Conservation (phyloP, 805 yeast species). For the Candida glaebosa region DNA sequence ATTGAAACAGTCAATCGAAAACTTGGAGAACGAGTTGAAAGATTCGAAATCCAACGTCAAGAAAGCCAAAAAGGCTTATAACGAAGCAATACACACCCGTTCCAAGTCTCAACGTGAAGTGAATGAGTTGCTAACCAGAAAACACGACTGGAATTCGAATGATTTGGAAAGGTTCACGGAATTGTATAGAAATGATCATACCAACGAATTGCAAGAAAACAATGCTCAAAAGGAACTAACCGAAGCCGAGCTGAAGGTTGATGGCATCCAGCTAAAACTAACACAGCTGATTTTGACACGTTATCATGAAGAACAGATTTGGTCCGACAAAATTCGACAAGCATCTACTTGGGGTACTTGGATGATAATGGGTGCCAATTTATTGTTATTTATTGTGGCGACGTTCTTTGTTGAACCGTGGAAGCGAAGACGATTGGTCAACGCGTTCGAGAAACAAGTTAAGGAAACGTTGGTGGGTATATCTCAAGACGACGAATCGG, state of each 20-base stretch:
- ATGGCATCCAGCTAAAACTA: constrained; percentile 63
- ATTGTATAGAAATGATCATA: constrained; percentile 77
- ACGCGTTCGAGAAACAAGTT: constrained; percentile 80
- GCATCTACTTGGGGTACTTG: constrained; percentile 98
- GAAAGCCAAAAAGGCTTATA: constrained; percentile 47
- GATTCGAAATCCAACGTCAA: constrained; percentile 47
- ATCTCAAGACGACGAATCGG: constrained; percentile 10
- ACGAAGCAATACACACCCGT: constrained; percentile 60
- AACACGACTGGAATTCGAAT: constrained; percentile 70
- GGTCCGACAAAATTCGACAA: constrained; percentile 95
- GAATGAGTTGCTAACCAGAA: constrained; percentile 82
- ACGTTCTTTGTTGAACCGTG: constrained; percentile 92
- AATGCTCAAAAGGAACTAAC: constrained; percentile 47
- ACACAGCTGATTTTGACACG: constrained; percentile 78
- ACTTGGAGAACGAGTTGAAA: constrained; percentile 50
- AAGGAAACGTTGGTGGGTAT: constrained; percentile 31
- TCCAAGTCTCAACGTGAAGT: constrained; percentile 76
- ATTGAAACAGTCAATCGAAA: constrained; percentile 59
- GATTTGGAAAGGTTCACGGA: constrained; percentile 86
- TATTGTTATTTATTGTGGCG: constrained; percentile 71
- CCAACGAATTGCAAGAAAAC: constrained; percentile 58
- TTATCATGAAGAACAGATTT: constrained; percentile 94
- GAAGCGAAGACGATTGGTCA: constrained; percentile 79
- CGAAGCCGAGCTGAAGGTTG: constrained; percentile 58
- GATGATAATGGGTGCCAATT: constrained; percentile 81